Evolutionary conservation across 495 filamentous ascomycete genomes (phyloP).

Genomic region (Lichenothelia convexa): DNA sequence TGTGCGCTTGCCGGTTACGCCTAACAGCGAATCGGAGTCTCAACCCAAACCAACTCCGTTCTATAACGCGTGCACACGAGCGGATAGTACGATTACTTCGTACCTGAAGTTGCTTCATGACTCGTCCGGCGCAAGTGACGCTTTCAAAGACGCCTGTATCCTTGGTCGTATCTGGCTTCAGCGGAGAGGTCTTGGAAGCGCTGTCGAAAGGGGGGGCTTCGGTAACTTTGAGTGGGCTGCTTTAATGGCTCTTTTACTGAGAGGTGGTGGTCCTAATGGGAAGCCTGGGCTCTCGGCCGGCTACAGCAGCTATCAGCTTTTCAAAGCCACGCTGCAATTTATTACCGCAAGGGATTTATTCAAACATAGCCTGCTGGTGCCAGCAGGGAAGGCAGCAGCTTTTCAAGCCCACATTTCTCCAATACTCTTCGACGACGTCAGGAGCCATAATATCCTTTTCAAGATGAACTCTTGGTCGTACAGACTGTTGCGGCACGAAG

Average conservation of each 20-base stretch:
- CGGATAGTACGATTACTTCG: constrained; percentile 51
- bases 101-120: constrained; percentile 58
- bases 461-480: constrained; percentile 89
- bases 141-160: constrained; percentile 66
- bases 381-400: constrained; percentile 18
- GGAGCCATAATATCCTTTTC: constrained; percentile 66
- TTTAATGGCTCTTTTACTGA: constrained; percentile 60
- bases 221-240: constrained; percentile 82
- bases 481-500: constrained; percentile 47
- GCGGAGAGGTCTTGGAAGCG: constrained; percentile 61
- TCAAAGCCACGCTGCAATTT: constrained; percentile 80
- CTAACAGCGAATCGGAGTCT: too few relatives aligned
- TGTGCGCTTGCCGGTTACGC: constrained; percentile 37
- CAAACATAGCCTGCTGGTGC: constrained; percentile 41
- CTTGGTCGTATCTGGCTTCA: constrained; percentile 76
- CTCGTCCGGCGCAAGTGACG: constrained; percentile 42
- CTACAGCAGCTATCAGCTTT: constrained; percentile 82
- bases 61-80: constrained; percentile 71
- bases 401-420: constrained; percentile 21
- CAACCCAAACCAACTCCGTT: constrained; percentile 71
- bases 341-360: constrained; percentile 50
- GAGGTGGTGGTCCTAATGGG: constrained; percentile 51
- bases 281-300: constrained; percentile 52
- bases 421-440: constrained; percentile 47
- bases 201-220: constrained; percentile 62